A percentile compares a stretch with the other conserved stretches of the same genome.
These are phyloP conservation scores for Trypanosomatidae sp. DNA, from an alignment of 208 protist genomes.

Conservation along the genomic window DNA sequence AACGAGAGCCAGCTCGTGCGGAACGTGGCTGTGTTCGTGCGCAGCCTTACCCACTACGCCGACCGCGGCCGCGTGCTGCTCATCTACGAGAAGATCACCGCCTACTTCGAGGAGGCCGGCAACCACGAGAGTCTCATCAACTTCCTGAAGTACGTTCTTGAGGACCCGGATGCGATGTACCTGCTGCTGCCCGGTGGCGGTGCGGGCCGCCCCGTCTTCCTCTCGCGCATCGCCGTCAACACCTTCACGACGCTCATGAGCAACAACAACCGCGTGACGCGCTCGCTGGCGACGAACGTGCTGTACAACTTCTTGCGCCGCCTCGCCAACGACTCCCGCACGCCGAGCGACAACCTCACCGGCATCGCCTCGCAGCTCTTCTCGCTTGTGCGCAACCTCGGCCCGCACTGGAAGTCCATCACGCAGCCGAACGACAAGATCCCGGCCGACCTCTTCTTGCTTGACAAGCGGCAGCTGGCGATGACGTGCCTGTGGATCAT, in stretches of 20 bases:
- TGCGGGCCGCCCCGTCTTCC: conserved; percentile 53
- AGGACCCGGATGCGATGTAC: conserved; percentile 54
- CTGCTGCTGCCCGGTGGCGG: conserved; percentile 62
- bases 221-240: conserved; percentile 66
- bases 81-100: conserved; percentile 48
- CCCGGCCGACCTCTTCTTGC: conserved; percentile 26
- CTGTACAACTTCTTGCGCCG: conserved; percentile 71
- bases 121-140: conserved; percentile 62
- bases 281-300: conserved; percentile 40
- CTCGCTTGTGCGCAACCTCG: conserved; percentile 45
- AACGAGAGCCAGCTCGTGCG: conserved; percentile 58
- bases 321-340: conserved; percentile 60
- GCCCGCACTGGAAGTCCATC: conserved; percentile 67
- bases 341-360: conserved; percentile 52
- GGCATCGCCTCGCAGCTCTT: conserved; percentile 77
- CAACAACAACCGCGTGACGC: conserved; percentile 46
- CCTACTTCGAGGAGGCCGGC: conserved; percentile 55
- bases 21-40: conserved; percentile 73
- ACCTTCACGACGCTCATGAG: conserved; percentile 60
- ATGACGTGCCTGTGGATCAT: conserved; percentile 79
- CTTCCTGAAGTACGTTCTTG: conserved; percentile 71
- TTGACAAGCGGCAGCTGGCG: conserved; percentile 63
- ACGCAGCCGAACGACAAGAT: conserved; percentile 55
- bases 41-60: conserved; percentile 63
- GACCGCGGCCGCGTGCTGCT: conserved; percentile 73